Base-by-base conservation (phyloP, 1,284 basidiomycete genomes). In the Pseudozyma pruni region DNA sequence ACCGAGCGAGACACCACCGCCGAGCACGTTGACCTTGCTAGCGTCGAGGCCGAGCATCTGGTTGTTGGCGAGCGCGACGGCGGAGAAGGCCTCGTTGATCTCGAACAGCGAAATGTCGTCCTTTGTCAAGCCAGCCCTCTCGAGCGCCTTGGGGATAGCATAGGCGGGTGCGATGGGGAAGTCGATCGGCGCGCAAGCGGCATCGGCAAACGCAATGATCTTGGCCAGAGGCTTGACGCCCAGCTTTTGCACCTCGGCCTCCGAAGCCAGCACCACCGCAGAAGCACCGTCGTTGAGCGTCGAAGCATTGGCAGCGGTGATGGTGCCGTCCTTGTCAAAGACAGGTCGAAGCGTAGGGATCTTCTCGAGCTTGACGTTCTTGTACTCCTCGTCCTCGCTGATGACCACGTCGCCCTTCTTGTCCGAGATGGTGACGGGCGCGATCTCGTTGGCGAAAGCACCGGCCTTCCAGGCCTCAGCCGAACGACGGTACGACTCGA, bases 341-440 rank as follows among this genome's bases (percentile, higher is more conserved):
- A 84, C 84, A 37, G 84, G 83, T 50, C 78, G 78, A 22, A 85
- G 75, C 8, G 76, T 61, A 20, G 78, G 71, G 37, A 85, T 75
- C 77, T 85, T 85, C 52, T 83, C 83, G 32, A 81, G 66, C 72
- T 83, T 81, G 75, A 85, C 77, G 57, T 83, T 84, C 75, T 83
- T 98, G 88, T 93, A 98, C 83, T 98, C 95, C 84, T 99, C 96
- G 81, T 99, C 96, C 85, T 98, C 94, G 75, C 87, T 87, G 59
- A 97, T 84, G 32, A 88, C 90, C 7, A 75, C 55, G 82, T 97
- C 92, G 37, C 93, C 94, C 86, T 95, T 96, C 86, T 92, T 92
- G 86, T 96, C 95, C 16, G 57, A 41, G 55, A 81, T 74, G 34
- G 72, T 75, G n/a, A 98, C 89, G 13, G 94, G 93, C 1, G 90